Base-by-base conservation (phyloP, 2,329 filamentous ascomycete genomes). In the Pseudonectria buxi region DNA sequence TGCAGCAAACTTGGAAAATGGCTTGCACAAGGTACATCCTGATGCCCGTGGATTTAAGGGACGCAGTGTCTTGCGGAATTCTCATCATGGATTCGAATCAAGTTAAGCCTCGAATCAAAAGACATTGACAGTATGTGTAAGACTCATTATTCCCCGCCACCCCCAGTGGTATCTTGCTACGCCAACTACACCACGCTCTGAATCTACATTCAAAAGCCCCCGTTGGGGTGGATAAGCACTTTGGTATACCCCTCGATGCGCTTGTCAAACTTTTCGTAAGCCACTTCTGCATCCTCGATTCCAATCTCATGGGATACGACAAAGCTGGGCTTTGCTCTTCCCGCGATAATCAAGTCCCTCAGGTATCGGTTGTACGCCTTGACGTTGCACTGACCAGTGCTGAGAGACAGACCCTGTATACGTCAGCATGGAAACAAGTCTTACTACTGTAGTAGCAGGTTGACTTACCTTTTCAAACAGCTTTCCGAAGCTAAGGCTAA, bases 281-380 rank as follows among this genome's bases (percentile, higher is more conserved):
- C 76, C 6, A 59, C 56, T 11, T 72, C 69, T 0, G 75, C 77
- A 14, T 79, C 75, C 3, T 81, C 76, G 14, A 83, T 71, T 9
- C 62, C 64, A 38, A 82, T 74, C 49, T 81, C 76, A 43, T 83
- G 77, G 2, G 72, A 77, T 6, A 83, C 75, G 2, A 83, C 76
- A 45, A 83, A 83, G 37, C 71, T 77, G 4, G 79, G 79, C 54
- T 78, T 81, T 1, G 78, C 79, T 39, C 70, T 72, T 3, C 78
- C 77, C 1, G 73, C 60, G 28, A 82, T 74, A 46, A 83, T 83
- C 48, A 83, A 61, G 41, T 83, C 78, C 10, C 78, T 68, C 26
- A 83, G 58, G 48, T 82, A 79, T 15, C 77, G 65, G 52, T 83
- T 83, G 57, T 83, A 83, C 1, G 71, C 63, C 57, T 82, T 83